phyloP scores from a whole-genome alignment of 768 basidiomycete species.

The Termitomyces sp. region DNA sequence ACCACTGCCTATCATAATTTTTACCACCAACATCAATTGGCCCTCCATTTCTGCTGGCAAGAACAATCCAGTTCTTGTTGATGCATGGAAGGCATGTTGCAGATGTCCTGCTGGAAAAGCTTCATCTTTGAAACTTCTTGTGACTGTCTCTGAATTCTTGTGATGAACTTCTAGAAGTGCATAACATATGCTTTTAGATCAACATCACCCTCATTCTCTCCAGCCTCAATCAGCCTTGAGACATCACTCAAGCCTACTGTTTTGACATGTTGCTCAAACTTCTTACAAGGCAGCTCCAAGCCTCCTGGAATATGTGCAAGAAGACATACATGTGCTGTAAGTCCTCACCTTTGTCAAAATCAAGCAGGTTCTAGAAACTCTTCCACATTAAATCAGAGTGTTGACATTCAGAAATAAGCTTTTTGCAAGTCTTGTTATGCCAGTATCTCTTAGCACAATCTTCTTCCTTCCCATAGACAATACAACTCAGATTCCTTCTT shows the following conservation, averaged over 20 bases:
- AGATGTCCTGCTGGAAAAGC: no score
- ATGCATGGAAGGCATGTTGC: no score
- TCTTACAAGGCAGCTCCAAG: slow-evolving; percentile 86
- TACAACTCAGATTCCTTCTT: slow-evolving; percentile 89
- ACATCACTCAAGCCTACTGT: slow-evolving; percentile 81
- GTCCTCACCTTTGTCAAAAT: slow-evolving; percentile 95
- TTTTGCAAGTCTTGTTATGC: slow-evolving; percentile 85
- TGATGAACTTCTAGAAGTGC: slow-evolving; percentile 88
- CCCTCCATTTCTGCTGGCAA: slow-evolving; percentile 75
- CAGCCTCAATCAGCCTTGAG: slow-evolving; percentile 67
- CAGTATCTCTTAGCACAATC: slow-evolving; percentile 94
- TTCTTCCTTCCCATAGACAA: slow-evolving; percentile 89
- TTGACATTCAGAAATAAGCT: slow-evolving; percentile 77
- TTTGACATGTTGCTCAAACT: slow-evolving; percentile 96
- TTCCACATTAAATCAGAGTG: slow-evolving; percentile 92
- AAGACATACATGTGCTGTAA: slow-evolving; percentile 93
- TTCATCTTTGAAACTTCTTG: slow-evolving; percentile 89
- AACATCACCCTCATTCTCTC: slow-evolving; percentile 58
- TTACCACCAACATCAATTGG: slow-evolving; percentile 77
- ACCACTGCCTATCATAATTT: slow-evolving; percentile 72
- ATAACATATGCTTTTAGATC: slow-evolving; percentile 96
- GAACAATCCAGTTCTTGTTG: no score
- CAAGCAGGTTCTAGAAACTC: slow-evolving; percentile 88
- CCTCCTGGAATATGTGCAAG: slow-evolving; percentile 92
- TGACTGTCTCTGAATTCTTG: slow-evolving; percentile 92